Evolutionary conservation across 108 stramenopile species (phyloP), one percentile per base, ranked within the genome.

Genomic region (Pseudonitzschia pungens): DNA sequence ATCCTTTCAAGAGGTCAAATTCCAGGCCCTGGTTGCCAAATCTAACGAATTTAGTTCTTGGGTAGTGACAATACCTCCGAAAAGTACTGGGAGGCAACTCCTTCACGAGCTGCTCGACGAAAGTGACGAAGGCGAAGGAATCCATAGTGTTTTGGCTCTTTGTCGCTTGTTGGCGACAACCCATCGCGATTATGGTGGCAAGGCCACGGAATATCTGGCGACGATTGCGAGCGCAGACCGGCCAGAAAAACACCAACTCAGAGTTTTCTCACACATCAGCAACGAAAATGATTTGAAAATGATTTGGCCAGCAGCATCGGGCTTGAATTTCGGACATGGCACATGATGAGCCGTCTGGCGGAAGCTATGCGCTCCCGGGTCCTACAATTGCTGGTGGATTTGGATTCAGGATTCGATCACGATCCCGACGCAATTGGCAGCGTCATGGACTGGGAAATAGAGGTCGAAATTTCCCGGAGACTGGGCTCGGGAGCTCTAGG

Each of bases 81-180:
- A 2, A 55, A 10, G 10, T 8, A 22, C 12, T 55, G 10, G 45
- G 2, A 4, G 45, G 14, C 10, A 10, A 48, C 45, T 14, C 14
- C 45, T 48, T 18, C 16, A 48, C 2, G 54, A 55, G 18, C 45
- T 14, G 1, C 45, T 48, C 45, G 10, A 48, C 14, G 54, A 55
- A 55, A 24, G 24, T 55, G 54, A 10, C 24, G 31, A 21, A 1
- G 43, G 29, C 28, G 22, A 31, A 50, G 43, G 45, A 26, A 68
- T 31, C 22, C 43, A 21, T 7, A 26, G 28, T 22, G 31, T 1
- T 33, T 14, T 70, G 33, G 24, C 27, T 53, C 24, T 28, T 18
- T 70, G 69, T 33, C 51, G 69, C 2, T 55, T 70, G 69, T n/a
- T 70, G 33, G 69, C 69, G 9, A 53, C 29, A 4, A 70, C 69